Evolutionary conservation across 306 rosid genomes (phyloP).

Genomic region (Casuarina equisetifolia): DNA sequence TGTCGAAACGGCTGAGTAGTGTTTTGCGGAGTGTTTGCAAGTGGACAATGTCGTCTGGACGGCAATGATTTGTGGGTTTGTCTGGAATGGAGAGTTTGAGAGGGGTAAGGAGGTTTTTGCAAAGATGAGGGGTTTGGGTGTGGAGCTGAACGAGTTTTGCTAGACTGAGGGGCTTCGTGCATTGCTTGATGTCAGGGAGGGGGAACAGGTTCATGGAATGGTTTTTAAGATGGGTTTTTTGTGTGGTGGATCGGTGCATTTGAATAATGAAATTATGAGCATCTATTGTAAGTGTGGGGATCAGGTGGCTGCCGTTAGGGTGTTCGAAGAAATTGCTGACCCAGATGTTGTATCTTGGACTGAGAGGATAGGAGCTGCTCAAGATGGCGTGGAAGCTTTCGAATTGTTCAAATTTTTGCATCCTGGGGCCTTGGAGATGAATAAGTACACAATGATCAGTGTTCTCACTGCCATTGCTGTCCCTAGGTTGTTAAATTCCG

Average conservation of each 20-base stretch:
- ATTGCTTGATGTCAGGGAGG: constrained; percentile 16
- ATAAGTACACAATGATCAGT: constrained; percentile 11
- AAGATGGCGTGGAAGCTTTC: constrained; percentile 17
- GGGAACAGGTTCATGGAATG: constrained; percentile 24
- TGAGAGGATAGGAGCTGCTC: constrained; percentile 22
- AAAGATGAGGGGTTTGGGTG: constrained; percentile 16
- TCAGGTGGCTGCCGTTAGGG: constrained; percentile 4
- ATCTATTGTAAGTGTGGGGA: constrained; percentile 13
- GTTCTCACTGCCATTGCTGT: constrained; percentile 5
- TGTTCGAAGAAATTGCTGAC: constrained; percentile 31
- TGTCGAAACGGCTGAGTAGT: constrained; percentile 23
- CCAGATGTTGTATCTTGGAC: constrained; percentile 21
- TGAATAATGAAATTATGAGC: constrained; percentile 19
- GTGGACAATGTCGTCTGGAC: constrained; percentile 23
- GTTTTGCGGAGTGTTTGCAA: constrained; percentile 26
- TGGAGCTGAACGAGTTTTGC: constrained; percentile 26
- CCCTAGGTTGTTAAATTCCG: not conserved
- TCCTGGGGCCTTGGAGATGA: constrained; percentile 3
- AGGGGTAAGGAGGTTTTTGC: constrained; percentile 18
- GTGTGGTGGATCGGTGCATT: constrained; percentile 3
- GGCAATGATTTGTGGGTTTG: constrained; percentile 20
- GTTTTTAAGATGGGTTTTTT: constrained; percentile 22
- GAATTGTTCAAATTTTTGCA: constrained; percentile 5
- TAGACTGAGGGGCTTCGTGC: constrained; percentile 21
- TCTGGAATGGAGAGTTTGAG: constrained; percentile 25